Evolutionary conservation across 2,329 filamentous ascomycete species (phyloP).

Genomic region (Cordyceps cateniannulata): DNA sequence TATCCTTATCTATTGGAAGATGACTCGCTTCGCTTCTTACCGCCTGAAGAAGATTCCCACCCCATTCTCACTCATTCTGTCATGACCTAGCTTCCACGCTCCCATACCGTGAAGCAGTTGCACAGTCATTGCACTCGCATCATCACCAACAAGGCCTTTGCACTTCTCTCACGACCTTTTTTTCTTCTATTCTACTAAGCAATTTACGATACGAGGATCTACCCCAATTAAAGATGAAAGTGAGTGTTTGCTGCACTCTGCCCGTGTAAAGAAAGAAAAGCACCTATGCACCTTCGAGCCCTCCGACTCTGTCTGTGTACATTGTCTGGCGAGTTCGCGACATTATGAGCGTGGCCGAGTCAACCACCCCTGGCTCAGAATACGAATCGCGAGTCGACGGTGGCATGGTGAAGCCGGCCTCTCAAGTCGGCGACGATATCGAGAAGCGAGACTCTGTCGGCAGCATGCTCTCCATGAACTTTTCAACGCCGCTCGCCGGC

Average conservation of each 20-base stretch:
- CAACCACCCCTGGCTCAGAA: not conserved
- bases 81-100: not conserved
- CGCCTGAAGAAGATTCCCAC: not conserved
- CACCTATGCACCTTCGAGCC: not conserved
- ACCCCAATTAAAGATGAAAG: not conserved
- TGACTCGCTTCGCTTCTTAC: not conserved
- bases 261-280: not conserved
- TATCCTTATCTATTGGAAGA: not conserved
- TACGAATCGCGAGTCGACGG: not conserved
- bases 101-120: not conserved
- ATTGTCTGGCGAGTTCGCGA: not conserved
- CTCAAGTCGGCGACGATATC: not conserved
- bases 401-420: not conserved
- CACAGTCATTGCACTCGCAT: not conserved
- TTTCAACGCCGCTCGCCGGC: conserved; percentile 32
- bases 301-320: not conserved
- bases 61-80: not conserved
- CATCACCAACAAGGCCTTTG: not conserved
- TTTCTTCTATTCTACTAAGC: not conserved
- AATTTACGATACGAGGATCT: not conserved
- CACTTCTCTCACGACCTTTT: not conserved
- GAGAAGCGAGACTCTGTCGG: conserved; percentile 6
- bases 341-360: conserved; percentile 8
- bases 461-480: conserved; percentile 32
- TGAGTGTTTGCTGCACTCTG: not conserved